Conservation (phyloP, 2,329 filamentous ascomycete species). For the Fusarium begoniae region DNA sequence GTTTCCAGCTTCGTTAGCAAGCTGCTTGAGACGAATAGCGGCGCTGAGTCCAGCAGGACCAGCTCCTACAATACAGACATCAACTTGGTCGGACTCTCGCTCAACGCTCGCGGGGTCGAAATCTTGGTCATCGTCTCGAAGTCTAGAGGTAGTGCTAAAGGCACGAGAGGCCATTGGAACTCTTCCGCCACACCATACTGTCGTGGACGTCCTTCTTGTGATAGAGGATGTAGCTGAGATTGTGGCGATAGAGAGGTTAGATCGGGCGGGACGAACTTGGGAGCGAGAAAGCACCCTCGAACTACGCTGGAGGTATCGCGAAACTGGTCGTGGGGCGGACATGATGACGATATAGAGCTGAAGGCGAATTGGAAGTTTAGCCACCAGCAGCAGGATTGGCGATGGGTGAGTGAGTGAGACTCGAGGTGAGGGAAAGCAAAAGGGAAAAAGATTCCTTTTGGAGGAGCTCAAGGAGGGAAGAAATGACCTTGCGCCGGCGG, state of each 20-base stretch:
- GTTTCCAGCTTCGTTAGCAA: conserved; percentile 93
- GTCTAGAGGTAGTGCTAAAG: conserved; percentile 49
- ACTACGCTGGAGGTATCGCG: conserved; percentile 52
- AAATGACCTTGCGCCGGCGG: conserved; percentile 19
- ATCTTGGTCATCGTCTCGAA: conserved; percentile 54
- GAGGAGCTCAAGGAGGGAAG: conserved; percentile 5
- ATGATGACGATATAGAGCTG: conserved; percentile 37
- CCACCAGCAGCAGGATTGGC: conserved; percentile 4
- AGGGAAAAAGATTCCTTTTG: not conserved
- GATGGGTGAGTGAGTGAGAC: not conserved
- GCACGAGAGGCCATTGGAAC: conserved; percentile 41
- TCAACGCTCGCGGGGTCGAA: conserved; percentile 78
- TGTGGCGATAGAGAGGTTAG: conserved; percentile 35
- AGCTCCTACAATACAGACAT: conserved; percentile 96
- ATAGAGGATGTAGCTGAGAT: conserved; percentile 26
- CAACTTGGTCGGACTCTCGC: conserved; percentile 90
- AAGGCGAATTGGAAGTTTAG: conserved; percentile 39
- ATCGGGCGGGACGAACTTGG: conserved; percentile 42
- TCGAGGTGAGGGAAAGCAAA: not conserved
- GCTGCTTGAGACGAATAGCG: conserved; percentile 93
- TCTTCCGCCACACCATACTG: conserved; percentile 31
- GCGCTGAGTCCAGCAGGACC: conserved; percentile 94
- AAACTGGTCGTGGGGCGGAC: conserved; percentile 50
- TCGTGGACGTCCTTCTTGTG: conserved; percentile 16
- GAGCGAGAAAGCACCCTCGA: conserved; percentile 46